Conservation (phyloP, 495 filamentous ascomycete species). For the Symbiotaphrina buchneri region DNA sequence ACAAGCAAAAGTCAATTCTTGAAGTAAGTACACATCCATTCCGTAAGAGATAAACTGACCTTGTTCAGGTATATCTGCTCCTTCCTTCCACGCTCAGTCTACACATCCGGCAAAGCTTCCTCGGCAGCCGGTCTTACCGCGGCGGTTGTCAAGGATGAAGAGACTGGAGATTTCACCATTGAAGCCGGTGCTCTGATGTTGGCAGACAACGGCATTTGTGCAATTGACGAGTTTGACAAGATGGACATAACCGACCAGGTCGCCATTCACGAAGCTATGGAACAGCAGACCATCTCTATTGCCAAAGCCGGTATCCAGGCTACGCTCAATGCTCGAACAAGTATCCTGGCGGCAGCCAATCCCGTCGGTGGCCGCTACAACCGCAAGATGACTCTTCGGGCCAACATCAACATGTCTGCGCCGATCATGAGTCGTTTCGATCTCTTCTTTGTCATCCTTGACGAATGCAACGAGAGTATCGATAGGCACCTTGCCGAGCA, state of each 20-base stretch:
- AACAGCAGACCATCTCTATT: constrained; percentile 99
- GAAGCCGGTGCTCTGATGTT: constrained; percentile 97
- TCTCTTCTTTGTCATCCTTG: constrained; percentile 93
- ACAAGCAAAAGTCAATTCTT: constrained; percentile 97
- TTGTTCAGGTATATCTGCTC: constrained; percentile 61
- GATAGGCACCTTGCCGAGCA: constrained; percentile 84
- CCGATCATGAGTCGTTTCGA: constrained; percentile 99
- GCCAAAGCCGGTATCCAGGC: constrained; percentile 98
- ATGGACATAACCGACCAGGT: constrained; percentile 98
- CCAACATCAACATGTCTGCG: constrained; percentile 95
- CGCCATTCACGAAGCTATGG: constrained; percentile 99
- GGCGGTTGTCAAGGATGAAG: constrained; percentile 91
- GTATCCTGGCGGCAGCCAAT: constrained; percentile 90
- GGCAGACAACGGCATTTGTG: constrained; percentile 90
- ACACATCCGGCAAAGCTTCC: constrained; percentile 94
- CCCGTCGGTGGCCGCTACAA: constrained; percentile 93
- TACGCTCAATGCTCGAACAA: constrained; percentile 85
- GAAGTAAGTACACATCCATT: constrained; percentile 33
- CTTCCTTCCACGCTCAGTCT: constrained; percentile 86
- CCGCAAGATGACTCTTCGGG: constrained; percentile 74
- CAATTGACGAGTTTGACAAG: constrained; percentile 99
- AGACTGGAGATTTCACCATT: constrained; percentile 97
- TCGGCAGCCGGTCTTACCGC: constrained; percentile 95
- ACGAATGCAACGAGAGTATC: constrained; percentile 82
- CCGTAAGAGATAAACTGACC: not conserved